Evolutionary conservation across 1,284 basidiomycete species (phyloP), one percentile per base, ranked within the genome.

Genomic region (Neolentinus lepideus): DNA sequence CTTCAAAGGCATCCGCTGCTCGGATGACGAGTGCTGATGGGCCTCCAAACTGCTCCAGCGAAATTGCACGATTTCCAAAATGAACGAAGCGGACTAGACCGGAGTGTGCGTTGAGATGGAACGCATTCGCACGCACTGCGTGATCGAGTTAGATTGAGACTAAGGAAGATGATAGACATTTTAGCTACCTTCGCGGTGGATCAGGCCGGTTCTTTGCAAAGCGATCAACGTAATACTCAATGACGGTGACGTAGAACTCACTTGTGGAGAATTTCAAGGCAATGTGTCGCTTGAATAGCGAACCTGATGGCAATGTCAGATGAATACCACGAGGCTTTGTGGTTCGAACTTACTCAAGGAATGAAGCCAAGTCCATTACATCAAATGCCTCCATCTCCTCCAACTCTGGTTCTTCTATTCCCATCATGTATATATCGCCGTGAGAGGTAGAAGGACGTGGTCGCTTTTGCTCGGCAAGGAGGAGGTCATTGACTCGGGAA

Each of bases 11-110:
- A 47, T 74, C 72, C 10, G 73, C 78, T 12, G 47, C 47, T 22
- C 75, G 76, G 16, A 88, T 66, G 2, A 88, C 85, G 35, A 87
- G 77, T 2, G 79, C 76, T 0, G 83, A 85, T 1, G 84, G 85
- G 1, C 84, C 85, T 1, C 85, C 85, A 58, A 79, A 83, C 61
- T 78, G 81, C 66, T 88, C 85, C 14, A 88, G 67, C 12, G 85
- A 87, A 19, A 86, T 75, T 2, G 84, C 80, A n/a, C 85, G 78
- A 66, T 88, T 88, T n/a, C 85, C 84, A 60, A 85, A 86, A 63
- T 88, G 85, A 21, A 85, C 83, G 54, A 87, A 72, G 1, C 84
- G 78, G 24, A 88, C 85, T 29, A 80, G 72, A 14, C 83, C 83
- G 43, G 83, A 81, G 65, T 85, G 80, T 2, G 81, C 75, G 61